Conservation (phyloP, 192 early-diverging fungal genomes). For the Tieghemiomyces parasiticus region DNA sequence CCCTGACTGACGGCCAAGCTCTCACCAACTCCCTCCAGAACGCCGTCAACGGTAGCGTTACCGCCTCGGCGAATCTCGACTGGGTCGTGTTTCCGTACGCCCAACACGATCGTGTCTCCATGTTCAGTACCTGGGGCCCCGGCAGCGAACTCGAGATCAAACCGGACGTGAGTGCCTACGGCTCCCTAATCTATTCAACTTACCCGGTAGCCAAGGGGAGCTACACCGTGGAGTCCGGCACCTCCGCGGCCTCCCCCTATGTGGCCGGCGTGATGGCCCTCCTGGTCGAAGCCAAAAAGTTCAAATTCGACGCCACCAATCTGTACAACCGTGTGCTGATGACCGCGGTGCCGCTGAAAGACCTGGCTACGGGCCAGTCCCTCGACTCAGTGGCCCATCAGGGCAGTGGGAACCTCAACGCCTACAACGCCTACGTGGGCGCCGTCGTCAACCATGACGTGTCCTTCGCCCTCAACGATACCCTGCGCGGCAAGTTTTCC, state of each 20-base stretch:
- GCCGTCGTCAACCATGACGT: background rate
- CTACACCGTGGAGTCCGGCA: slow-evolving; percentile 18
- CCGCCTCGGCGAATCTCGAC: background rate
- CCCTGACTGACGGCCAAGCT: background rate
- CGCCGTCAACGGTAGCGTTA: background rate
- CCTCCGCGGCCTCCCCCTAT: slow-evolving; percentile 23
- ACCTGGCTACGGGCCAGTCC: background rate
- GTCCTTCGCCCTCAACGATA: slow-evolving; percentile 3
- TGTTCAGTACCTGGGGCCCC: slow-evolving; percentile 37
- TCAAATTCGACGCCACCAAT: background rate
- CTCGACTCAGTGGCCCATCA: background rate
- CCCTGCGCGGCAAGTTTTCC: background rate
- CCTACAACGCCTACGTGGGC: background rate
- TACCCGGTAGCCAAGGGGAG: slow-evolving; percentile 13
- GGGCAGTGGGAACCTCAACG: background rate
- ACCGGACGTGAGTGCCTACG: slow-evolving; percentile 35
- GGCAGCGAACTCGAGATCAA: slow-evolving; percentile 33
- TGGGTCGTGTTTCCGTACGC: background rate
- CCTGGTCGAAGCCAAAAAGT: slow-evolving; percentile 6
- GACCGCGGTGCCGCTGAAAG: background rate
- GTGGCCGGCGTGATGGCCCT: slow-evolving; percentile 18
- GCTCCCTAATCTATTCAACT: slow-evolving; percentile 35
- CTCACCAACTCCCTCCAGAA: background rate
- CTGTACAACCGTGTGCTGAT: background rate
- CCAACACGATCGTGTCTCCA: background rate